A percentile compares a stretch with the other conserved stretches of the same genome.
Evolutionary conservation across 2,329 filamentous ascomycete genomes (phyloP).

Genomic region (Penicillium sp.): DNA sequence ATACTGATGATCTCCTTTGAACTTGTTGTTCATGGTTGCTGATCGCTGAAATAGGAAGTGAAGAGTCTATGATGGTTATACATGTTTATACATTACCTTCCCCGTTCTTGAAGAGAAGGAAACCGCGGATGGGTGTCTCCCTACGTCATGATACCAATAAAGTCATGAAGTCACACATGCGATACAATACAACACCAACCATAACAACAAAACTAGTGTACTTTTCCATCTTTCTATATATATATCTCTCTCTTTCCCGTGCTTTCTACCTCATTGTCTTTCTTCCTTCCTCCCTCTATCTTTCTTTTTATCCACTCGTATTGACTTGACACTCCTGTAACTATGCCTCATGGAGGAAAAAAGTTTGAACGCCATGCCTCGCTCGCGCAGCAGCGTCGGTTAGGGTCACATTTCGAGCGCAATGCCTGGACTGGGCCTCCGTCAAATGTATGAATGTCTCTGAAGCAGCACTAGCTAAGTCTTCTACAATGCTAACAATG

Average conservation of each 20-base stretch:
- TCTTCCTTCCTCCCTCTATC: too few species aligned
- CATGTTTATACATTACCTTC: neutral
- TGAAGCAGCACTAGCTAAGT: neutral
- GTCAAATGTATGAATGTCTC: conserved; percentile 33
- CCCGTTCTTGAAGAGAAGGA: neutral
- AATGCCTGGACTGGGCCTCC: conserved; percentile 40
- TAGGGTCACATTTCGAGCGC: conserved; percentile 31
- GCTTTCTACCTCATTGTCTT: too few species aligned
- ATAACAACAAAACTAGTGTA: neutral
- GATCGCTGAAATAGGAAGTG: neutral
- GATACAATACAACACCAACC: neutral
- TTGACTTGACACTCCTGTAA: neutral
- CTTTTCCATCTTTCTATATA: neutral
- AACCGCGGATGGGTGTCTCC: conserved; percentile 11
- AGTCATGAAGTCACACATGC: neutral
- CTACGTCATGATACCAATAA: conserved; percentile 16
- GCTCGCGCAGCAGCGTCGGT: conserved; percentile 34
- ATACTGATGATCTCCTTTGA: neutral
- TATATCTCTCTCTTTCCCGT: too few species aligned
- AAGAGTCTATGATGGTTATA: neutral
- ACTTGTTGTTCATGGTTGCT: neutral
- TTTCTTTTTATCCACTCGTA: too few species aligned
- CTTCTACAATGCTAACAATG: neutral
- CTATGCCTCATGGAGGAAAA: conserved; percentile 8
- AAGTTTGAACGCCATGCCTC: conserved; percentile 30